A percentile compares a stretch with the other conserved stretches of the same genome.
Conservation (phyloP, 441 rosid species). For the Euphorbia schlechtendalii region DNA sequence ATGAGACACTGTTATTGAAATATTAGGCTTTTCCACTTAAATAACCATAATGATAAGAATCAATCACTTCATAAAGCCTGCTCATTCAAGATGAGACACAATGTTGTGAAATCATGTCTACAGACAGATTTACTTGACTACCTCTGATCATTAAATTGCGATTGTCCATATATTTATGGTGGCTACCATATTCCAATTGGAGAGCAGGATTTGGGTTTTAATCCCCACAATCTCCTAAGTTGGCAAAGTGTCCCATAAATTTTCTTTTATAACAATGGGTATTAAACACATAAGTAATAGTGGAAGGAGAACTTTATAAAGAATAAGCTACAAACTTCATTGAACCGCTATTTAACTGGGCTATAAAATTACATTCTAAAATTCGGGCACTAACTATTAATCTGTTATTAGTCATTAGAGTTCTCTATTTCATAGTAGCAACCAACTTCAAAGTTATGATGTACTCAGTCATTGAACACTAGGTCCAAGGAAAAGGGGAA, state of each 20-base stretch:
- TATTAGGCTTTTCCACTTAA: not conserved
- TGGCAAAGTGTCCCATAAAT: too few relatives aligned
- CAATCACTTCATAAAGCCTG: not conserved
- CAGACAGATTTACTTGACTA: not conserved
- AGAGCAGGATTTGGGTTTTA: too few relatives aligned
- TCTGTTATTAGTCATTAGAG: too few relatives aligned
- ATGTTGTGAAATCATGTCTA: not conserved
- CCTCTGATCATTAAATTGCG: not conserved
- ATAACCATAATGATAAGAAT: not conserved
- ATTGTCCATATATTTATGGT: not conserved
- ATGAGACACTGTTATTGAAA: not conserved
- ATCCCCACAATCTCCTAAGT: too few relatives aligned
- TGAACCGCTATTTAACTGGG: not conserved
- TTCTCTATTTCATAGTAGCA: not conserved
- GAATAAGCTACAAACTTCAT: not conserved
- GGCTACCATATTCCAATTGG: too few relatives aligned
- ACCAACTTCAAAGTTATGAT: not conserved
- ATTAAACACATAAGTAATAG: not conserved
- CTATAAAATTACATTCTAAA: not conserved
- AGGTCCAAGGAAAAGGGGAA: not conserved
- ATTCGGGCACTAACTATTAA: not conserved
- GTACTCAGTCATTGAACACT: not conserved
- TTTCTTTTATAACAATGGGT: not conserved
- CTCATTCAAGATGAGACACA: constrained; percentile 4
- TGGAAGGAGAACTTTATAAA: not conserved